Base-by-base conservation (phyloP, 352 stramenopile species). In the Globisporangium alternatum region DNA sequence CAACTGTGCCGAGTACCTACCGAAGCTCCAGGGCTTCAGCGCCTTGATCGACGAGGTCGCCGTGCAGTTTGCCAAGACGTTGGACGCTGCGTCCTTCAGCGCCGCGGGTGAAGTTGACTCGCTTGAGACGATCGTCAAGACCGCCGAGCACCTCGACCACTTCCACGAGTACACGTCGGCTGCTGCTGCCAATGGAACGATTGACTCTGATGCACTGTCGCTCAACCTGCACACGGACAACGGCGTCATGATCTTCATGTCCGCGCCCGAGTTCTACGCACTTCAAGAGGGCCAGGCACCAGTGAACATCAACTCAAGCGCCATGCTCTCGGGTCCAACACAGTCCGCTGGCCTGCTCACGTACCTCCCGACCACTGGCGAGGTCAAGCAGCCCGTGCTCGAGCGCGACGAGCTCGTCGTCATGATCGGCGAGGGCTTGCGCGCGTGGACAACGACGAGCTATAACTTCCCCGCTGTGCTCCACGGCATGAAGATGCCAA, bases 191-290 rank as follows among this genome's bases (percentile, higher is more conserved):
- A 21, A 15, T 19, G 35, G 3, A n/a, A 25, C 21, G 17, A 45
- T 3, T 6, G 49, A 52, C 6, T 21, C 57, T 1, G 15, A 33
- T 6, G 55, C 59, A 43, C 64, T 75, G 22, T 65, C 52, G 6
- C 56, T 72, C 1, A 54, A 69, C n/a, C 17, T 72, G 30, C 66
- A 72, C 62, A 66, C 61, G 51, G 66, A 72, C 66, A 68, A 69
- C 31, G 66, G 66, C 15, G 19, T 72, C 19, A 56, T 66, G 37
- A 67, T 72, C 43, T 61, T 72, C 28, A 72, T 67, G 56, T 63
- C 66, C 10, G 56, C 48, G 3, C 66, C 66, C 17, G 51, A 49
- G 33, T 72, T 69, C 66, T 69, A 69, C 56, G 48, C 56, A 25
- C 35, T 55, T 21, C 48, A 55, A 37, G 48, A 25, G 8, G 48